Evolutionary conservation across 2,329 filamentous ascomycete species (phyloP).

Genomic region (Myriosclerotinia scirpicola): DNA sequence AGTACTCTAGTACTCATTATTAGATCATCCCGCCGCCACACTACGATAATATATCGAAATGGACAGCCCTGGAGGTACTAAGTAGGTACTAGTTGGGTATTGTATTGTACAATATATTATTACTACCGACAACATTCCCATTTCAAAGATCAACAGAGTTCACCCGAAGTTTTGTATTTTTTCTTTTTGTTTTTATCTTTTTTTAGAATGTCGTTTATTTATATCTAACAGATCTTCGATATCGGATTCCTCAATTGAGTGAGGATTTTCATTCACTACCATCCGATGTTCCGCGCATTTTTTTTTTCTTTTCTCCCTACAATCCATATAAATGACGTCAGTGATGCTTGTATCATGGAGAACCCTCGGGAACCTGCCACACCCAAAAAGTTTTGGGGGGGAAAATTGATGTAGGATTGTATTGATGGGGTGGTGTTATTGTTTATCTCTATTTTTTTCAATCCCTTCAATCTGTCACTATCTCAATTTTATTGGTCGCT

Average conservation of each 20-base stretch:
- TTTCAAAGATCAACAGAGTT: too few relatives aligned
- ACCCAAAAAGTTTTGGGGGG: background rate
- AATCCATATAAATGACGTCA: slow-evolving; percentile 11
- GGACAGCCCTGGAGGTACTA: too few relatives aligned
- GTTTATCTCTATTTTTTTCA: background rate
- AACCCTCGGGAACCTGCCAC: background rate
- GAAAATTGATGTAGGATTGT: background rate
- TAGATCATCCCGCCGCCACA: too few relatives aligned
- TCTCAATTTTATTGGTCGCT: background rate
- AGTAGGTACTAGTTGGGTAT: too few relatives aligned
- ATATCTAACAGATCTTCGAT: background rate
- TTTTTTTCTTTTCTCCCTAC: background rate
- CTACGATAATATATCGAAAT: background rate
- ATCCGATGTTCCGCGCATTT: slow-evolving; percentile 7
- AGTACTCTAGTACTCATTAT: too few relatives aligned
- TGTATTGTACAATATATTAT: too few relatives aligned
- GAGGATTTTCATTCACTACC: background rate
- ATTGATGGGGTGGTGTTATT: too few relatives aligned
- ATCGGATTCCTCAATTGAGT: background rate
- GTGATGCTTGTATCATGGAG: slow-evolving; percentile 2
- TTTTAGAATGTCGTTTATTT: background rate
- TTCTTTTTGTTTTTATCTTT: background rate
- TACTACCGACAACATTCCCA: background rate
- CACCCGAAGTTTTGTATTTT: background rate
- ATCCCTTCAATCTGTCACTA: background rate